Evolutionary conservation across 1,284 basidiomycete genomes (phyloP).

Genomic region (Waitea zeae): DNA sequence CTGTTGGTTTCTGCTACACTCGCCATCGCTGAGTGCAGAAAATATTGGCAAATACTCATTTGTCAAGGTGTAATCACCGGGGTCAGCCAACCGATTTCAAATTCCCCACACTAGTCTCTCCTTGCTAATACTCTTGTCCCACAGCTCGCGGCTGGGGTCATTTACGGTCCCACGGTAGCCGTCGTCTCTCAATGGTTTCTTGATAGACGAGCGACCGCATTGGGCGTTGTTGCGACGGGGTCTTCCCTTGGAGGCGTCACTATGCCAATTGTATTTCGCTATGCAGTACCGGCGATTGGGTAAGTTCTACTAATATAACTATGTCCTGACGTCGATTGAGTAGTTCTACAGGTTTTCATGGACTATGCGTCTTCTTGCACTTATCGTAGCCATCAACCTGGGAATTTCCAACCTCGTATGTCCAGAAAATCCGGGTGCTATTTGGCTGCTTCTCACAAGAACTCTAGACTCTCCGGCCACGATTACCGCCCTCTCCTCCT

Average conservation of each 20-base stretch:
- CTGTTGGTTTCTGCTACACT: conserved; percentile 26
- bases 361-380: conserved; percentile 42
- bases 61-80: conserved; percentile 29
- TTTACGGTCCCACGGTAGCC: conserved; percentile 26
- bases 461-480: conserved; percentile 24
- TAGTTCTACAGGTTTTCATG: conserved; percentile 29
- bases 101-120: neutral
- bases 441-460: neutral
- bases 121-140: too few species aligned
- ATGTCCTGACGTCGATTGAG: neutral
- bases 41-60: conserved; percentile 35
- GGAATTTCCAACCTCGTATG: conserved; percentile 23
- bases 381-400: conserved; percentile 27
- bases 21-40: conserved; percentile 27
- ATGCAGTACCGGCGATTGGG: conserved; percentile 20
- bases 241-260: conserved; percentile 25
- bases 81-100: neutral
- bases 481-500: conserved; percentile 29
- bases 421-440: neutral
- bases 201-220: conserved; percentile 19
- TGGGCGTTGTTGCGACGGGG: conserved; percentile 23
- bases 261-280: conserved; percentile 23
- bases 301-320: conserved; percentile 7
- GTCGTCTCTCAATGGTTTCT: conserved; percentile 32
- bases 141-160: too few species aligned